Percentiles rank a stretch among this genome's conserved stretches.
Conservation (phyloP, 208 protist species). For the Crithidia expoeki region DNA sequence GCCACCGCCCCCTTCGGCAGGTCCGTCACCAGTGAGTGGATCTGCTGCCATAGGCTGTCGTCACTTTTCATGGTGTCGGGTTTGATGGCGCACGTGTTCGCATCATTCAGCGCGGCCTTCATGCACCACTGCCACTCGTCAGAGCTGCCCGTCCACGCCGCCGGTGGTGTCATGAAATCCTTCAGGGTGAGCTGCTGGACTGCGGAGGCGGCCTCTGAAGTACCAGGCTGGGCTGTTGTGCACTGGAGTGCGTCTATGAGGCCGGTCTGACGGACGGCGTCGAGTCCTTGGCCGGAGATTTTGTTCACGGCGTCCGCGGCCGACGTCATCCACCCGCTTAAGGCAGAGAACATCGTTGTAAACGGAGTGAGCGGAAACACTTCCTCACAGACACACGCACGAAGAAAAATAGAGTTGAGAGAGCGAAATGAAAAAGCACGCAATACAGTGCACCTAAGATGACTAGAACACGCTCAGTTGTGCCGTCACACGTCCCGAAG, state of each 20-base stretch:
- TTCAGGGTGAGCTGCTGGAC: constrained; percentile 7
- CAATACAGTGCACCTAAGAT: neutral
- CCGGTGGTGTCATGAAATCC: constrained; percentile 31
- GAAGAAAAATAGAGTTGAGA: neutral
- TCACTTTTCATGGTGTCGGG: constrained; percentile 24
- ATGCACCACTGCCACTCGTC: constrained; percentile 56
- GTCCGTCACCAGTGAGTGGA: constrained; percentile 2
- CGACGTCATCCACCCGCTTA: constrained; percentile 39
- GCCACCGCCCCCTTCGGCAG: constrained; percentile 2
- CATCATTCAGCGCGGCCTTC: constrained; percentile 38
- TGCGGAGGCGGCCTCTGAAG: neutral
- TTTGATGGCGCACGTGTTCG: constrained; percentile 46
- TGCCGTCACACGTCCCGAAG: too few relatives aligned
- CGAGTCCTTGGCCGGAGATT: constrained; percentile 44
- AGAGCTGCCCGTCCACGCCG: constrained; percentile 34
- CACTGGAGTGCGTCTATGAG: constrained; percentile 45
- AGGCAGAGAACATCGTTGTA: constrained; percentile 45
- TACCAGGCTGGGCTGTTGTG: neutral
- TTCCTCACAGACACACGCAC: too few relatives aligned
- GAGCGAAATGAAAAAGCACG: constrained; percentile 16
- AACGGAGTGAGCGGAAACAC: neutral
- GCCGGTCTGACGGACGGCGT: constrained; percentile 42
- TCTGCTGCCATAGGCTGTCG: constrained; percentile 23
- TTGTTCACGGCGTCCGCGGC: constrained; percentile 44
- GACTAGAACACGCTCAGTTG: too few relatives aligned